These are phyloP conservation scores for Monosporozyma servazzii DNA, from an alignment of 805 yeast genomes.

Conservation along the genomic window DNA sequence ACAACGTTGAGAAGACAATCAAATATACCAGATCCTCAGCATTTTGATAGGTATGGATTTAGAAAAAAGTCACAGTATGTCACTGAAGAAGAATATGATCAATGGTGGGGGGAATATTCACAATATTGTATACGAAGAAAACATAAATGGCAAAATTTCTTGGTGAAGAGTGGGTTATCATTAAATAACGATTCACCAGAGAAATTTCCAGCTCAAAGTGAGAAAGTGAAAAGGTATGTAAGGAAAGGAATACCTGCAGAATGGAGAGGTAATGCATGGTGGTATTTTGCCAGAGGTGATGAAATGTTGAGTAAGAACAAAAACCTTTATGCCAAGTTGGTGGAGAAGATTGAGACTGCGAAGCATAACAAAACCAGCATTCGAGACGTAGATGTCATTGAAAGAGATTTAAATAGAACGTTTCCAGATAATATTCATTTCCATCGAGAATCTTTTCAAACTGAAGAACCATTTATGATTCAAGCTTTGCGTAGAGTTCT, in stretches of 20 bases:
- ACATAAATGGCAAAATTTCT: slow-evolving; percentile 62
- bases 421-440: slow-evolving; percentile 90
- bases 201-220: slow-evolving; percentile 69
- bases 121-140: slow-evolving; percentile 53
- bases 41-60: slow-evolving; percentile 80
- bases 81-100: slow-evolving; percentile 48
- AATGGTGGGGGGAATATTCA: slow-evolving; percentile 68
- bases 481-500: slow-evolving; percentile 70
- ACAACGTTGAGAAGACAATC: slow-evolving; percentile 6
- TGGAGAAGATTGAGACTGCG: slow-evolving; percentile 40
- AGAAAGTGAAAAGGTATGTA: slow-evolving; percentile 66
- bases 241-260: slow-evolving; percentile 93
- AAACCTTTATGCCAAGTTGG: slow-evolving; percentile 70
- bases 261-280: slow-evolving; percentile 97
- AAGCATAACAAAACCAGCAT: slow-evolving; percentile 33
- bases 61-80: slow-evolving; percentile 56
- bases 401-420: slow-evolving; percentile 85
- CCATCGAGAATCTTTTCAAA: slow-evolving; percentile 34
- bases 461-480: slow-evolving; percentile 54
- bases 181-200: slow-evolving; percentile 42
- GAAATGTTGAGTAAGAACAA: slow-evolving; percentile 57
- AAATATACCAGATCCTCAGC: slow-evolving; percentile 4
- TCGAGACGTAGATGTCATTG: slow-evolving; percentile 79
- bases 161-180: slow-evolving; percentile 59
- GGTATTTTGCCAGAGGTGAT: slow-evolving; percentile 80